phyloP scores from a whole-genome alignment of 345 rosid species.

The Cardamine occulta region DNA sequence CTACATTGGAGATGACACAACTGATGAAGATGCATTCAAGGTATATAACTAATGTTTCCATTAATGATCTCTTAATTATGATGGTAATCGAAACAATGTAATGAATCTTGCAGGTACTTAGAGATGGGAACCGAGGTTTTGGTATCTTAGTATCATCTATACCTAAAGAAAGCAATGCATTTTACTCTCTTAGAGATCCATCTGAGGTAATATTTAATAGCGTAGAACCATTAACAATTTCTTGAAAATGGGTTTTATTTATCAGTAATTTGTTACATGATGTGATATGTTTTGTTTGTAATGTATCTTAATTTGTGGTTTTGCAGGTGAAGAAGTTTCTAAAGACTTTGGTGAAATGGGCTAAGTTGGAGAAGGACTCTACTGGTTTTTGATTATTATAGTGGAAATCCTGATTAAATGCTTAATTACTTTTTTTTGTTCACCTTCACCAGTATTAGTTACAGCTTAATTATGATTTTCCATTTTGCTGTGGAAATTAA shows the following conservation, averaged over 20 bases:
- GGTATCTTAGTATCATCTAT: conserved; percentile 81
- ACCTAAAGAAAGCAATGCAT: conserved; percentile 77
- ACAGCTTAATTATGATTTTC: not conserved
- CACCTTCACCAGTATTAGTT: not conserved
- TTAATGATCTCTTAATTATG: not conserved
- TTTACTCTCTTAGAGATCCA: conserved; percentile 77
- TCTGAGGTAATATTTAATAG: conserved; percentile 52
- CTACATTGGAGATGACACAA: conserved; percentile 81
- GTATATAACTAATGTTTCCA: conserved; percentile 35
- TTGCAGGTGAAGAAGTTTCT: conserved; percentile 82
- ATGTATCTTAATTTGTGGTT: not conserved
- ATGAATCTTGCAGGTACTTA: conserved; percentile 51
- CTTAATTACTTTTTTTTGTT: not conserved
- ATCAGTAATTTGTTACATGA: not conserved
- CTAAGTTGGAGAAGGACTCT: conserved; percentile 43
- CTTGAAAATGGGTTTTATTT: not conserved
- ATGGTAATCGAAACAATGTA: not conserved
- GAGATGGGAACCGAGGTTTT: conserved; percentile 61
- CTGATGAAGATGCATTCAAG: conserved; percentile 95
- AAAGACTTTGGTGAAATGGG: conserved; percentile 67
- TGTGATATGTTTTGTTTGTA: not conserved
- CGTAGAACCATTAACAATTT: not conserved
- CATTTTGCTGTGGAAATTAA: conserved; percentile 6
- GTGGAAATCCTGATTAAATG: conserved; percentile 7
- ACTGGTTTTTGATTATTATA: conserved; percentile 3